A percentile compares a stretch with the other conserved stretches of the same genome.
These are phyloP conservation scores for Vigna angularis DNA, from an alignment of 306 rosid genomes.

Conservation along the genomic window DNA sequence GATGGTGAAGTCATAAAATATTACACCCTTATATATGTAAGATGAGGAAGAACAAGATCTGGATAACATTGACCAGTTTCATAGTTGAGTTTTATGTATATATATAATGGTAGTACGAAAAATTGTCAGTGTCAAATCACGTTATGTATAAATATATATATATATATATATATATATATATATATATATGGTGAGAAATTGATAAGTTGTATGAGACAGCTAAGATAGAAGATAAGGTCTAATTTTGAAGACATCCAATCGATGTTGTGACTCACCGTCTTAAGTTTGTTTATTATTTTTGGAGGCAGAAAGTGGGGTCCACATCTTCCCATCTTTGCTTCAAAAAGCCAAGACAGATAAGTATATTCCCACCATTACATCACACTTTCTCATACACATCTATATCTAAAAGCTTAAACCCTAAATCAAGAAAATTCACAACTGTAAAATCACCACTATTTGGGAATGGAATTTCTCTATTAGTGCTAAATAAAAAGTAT, in stretches of 20 bases:
- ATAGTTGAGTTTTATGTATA: neutral
- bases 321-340: slow-evolving; percentile 65
- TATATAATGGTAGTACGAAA: slow-evolving; percentile 25
- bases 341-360: slow-evolving; percentile 70
- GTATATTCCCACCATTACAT: slow-evolving; percentile 51
- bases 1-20: neutral
- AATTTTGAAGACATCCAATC: slow-evolving; percentile 69
- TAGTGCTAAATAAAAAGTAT: neutral
- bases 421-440: neutral
- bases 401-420: neutral
- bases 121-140: slow-evolving; percentile 52
- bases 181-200: slow-evolving; percentile 58
- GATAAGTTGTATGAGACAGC: slow-evolving; percentile 50
- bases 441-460: neutral
- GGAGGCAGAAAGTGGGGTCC: slow-evolving; percentile 55
- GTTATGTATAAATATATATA: neutral
- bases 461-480: neutral
- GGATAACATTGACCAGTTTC: slow-evolving; percentile 42
- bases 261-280: slow-evolving; percentile 62
- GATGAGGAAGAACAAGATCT: neutral
- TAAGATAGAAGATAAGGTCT: slow-evolving; percentile 76
- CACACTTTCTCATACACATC: neutral
- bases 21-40: slow-evolving; percentile 31
- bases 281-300: slow-evolving; percentile 2
- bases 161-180: too few species aligned